phyloP scores from a whole-genome alignment of 2,329 filamentous ascomycete species.

The Exophiala sp. region DNA sequence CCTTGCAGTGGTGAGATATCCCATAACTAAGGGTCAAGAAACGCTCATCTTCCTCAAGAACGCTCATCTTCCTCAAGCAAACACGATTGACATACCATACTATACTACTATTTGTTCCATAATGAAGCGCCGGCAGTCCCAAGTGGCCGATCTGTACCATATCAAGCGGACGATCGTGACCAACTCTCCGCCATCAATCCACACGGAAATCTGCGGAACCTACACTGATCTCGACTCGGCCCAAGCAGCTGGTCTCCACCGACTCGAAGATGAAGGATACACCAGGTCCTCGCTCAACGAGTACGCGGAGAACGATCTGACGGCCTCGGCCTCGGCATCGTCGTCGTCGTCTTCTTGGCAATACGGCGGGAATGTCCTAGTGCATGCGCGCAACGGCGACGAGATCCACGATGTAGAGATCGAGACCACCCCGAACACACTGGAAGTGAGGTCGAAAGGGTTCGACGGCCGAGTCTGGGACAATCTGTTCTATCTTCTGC shows the following conservation, averaged over 20 bases:
- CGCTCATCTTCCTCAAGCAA: neutral
- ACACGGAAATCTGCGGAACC: constrained; percentile 16
- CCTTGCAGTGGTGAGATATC: neutral
- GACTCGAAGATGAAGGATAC: constrained; percentile 15
- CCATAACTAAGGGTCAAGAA: neutral
- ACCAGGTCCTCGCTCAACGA: constrained; percentile 3
- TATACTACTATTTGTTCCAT: neutral
- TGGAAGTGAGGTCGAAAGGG: constrained; percentile 12
- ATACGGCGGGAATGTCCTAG: constrained; percentile 11
- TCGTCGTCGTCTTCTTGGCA: constrained; percentile 10
- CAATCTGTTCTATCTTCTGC: constrained; percentile 14
- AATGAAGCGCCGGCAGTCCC: constrained; percentile 15
- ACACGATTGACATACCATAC: no score
- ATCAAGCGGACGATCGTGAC: constrained; percentile 14
- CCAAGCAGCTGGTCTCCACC: constrained; percentile 7
- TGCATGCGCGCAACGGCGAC: constrained; percentile 10
- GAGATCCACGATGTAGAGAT: constrained; percentile 13
- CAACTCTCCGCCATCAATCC: constrained; percentile 9
- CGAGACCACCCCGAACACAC: constrained; percentile 14
- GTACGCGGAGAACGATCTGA: constrained; percentile 10
- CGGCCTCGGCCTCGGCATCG: no score
- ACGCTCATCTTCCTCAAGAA: neutral
- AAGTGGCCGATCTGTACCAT: constrained; percentile 16
- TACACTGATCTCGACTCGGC: constrained; percentile 14
- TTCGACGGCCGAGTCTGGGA: constrained; percentile 13